phyloP scores from a whole-genome alignment of 75 land plant species.

The Adiantum capillusveneris region DNA sequence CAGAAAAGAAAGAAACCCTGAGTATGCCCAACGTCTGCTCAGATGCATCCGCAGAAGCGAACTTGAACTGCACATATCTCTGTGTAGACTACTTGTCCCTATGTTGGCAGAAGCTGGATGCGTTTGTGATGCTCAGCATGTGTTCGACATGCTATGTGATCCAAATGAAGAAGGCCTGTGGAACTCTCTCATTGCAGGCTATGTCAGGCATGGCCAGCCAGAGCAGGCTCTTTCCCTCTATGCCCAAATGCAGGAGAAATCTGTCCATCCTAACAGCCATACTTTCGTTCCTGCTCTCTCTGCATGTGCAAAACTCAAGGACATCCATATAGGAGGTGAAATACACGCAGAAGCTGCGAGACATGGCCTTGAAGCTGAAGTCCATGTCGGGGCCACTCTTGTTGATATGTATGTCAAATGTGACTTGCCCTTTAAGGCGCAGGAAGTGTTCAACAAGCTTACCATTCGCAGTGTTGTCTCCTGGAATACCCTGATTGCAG shows the following conservation, averaged over 20 bases:
- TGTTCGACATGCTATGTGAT: constrained; percentile 7
- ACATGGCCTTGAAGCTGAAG: constrained; percentile 19
- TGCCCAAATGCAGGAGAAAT: constrained; percentile 6
- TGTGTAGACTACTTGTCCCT: background rate
- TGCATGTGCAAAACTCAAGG: constrained; percentile 28
- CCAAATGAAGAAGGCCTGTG: constrained; percentile 6
- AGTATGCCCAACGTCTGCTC: no score
- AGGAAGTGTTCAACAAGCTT: constrained; percentile 44
- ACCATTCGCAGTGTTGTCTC: constrained; percentile 32
- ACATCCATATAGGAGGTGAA: constrained; percentile 28
- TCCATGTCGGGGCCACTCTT: constrained; percentile 31
- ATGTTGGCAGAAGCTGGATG: constrained; percentile 10
- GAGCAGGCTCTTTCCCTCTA: constrained; percentile 9
- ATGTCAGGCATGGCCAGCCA: background rate
- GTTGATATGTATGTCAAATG: constrained; percentile 55
- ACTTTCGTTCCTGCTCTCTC: background rate
- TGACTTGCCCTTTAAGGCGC: constrained; percentile 36
- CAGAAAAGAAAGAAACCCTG: no score
- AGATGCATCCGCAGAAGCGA: background rate
- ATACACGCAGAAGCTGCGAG: constrained; percentile 28
- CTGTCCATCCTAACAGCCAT: constrained; percentile 1
- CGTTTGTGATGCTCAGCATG: background rate
- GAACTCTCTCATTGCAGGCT: constrained; percentile 3
- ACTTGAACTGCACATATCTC: background rate
- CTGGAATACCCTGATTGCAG: constrained; percentile 60